These are phyloP conservation scores for Starmerella potacharoeniae DNA, from an alignment of 805 yeast species.

Conservation along the genomic window DNA sequence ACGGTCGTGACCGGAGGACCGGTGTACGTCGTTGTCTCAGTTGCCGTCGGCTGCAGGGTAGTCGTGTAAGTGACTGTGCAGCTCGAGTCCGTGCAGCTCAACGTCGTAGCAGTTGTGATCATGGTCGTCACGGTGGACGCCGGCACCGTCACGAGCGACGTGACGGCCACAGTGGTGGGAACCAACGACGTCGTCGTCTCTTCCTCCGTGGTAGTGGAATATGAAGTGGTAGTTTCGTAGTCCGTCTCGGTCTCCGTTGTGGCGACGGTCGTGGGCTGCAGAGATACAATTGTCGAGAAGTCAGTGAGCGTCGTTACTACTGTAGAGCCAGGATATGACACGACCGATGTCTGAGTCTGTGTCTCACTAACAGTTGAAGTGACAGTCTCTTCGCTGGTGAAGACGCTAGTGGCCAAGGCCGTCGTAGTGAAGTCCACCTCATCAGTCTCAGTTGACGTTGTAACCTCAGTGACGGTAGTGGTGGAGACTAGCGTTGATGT, in stretches of 20 bases:
- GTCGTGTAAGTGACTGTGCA: constrained; percentile 11
- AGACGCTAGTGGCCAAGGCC: background rate
- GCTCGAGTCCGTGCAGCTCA: constrained; percentile 7
- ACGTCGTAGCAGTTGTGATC: constrained; percentile 1
- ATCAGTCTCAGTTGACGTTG: background rate
- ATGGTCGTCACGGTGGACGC: constrained; percentile 3
- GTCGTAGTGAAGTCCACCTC: background rate
- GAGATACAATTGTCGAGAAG: background rate
- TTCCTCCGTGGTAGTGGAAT: background rate
- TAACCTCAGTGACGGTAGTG: background rate
- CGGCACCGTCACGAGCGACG: background rate
- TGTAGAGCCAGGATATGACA: background rate
- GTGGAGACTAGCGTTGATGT: constrained; percentile 1
- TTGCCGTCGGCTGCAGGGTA: background rate
- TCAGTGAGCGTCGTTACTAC: background rate
- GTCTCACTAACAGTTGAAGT: background rate
- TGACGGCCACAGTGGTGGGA: background rate
- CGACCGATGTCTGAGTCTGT: background rate
- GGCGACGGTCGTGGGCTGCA: background rate
- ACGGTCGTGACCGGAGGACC: background rate
- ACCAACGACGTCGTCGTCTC: background rate
- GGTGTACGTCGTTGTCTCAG: background rate
- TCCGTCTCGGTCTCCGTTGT: background rate
- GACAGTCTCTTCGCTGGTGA: background rate
- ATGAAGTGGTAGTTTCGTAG: background rate